Conservation (phyloP, 176 grass and related monocot species). For the Rhipidocladum racemiflorum region DNA sequence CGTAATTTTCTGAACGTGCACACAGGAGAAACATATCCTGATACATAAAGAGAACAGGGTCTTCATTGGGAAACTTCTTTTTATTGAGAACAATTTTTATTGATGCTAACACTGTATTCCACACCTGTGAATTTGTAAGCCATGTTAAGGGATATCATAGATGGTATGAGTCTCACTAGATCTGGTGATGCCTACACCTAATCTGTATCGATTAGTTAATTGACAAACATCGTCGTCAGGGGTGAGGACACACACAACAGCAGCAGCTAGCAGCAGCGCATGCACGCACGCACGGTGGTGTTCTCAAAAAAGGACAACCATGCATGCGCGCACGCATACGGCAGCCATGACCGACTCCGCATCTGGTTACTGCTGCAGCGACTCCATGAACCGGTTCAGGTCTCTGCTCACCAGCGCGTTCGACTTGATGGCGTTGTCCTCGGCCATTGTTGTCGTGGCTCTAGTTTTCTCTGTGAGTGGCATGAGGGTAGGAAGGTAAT, state of each 20-base stretch:
- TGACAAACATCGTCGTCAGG: conserved; percentile 3
- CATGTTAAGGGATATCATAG: too few relatives aligned
- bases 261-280: not conserved
- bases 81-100: not conserved
- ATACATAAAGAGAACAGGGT: not conserved
- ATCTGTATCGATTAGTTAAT: conserved; percentile 10
- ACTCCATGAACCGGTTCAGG: conserved; percentile 45
- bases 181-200: conserved; percentile 7
- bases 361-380: not conserved
- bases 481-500: too few relatives aligned
- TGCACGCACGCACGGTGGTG: not conserved
- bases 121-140: too few relatives aligned
- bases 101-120: not conserved
- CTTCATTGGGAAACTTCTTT: not conserved
- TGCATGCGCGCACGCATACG: conserved; percentile 10
- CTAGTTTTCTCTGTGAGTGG: too few relatives aligned
- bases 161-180: too few relatives aligned
- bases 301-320: conserved; percentile 17
- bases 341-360: conserved; percentile 20
- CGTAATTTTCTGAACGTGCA: not conserved
- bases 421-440: conserved; percentile 42
- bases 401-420: conserved; percentile 47
- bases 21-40: not conserved
- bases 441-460: conserved; percentile 39
- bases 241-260: conserved; percentile 26